A percentile compares a stretch with the other conserved stretches of the same genome.
Evolutionary conservation across 495 filamentous ascomycete species (phyloP).

Genomic region (Baudoinia panamericana): DNA sequence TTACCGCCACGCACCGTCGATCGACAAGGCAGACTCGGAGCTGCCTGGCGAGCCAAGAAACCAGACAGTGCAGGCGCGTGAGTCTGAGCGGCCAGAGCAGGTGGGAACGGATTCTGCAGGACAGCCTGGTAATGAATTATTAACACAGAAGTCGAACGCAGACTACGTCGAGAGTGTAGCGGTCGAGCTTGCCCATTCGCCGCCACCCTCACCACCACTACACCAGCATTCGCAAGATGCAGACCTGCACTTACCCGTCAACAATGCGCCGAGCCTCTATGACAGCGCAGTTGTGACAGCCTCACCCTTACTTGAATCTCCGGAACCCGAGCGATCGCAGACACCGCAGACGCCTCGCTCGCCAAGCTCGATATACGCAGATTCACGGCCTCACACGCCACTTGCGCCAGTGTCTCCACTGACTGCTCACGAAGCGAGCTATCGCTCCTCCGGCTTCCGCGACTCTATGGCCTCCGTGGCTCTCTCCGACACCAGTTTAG

Average conservation of each 20-base stretch:
- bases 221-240: neutral
- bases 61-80: no score
- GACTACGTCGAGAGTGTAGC: neutral
- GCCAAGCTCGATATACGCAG: neutral
- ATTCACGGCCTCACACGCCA: constrained; percentile 5
- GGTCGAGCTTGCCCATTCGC: neutral
- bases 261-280: neutral
- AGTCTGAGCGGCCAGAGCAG: no score
- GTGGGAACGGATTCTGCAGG: no score
- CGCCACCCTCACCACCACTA: neutral
- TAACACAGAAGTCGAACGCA: neutral
- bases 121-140: no score
- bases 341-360: neutral
- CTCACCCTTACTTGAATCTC: no score
- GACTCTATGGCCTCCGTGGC: constrained; percentile 18
- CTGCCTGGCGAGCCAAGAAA: neutral
- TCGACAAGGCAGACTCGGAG: neutral
- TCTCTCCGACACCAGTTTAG: constrained; percentile 16
- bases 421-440: constrained; percentile 3
- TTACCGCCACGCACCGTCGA: neutral
- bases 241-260: neutral
- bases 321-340: neutral
- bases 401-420: constrained; percentile 11
- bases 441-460: neutral
- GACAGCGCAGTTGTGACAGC: neutral